Evolutionary conservation across 2,329 filamentous ascomycete genomes (phyloP).

Genomic region (Coniella lustricola): DNA sequence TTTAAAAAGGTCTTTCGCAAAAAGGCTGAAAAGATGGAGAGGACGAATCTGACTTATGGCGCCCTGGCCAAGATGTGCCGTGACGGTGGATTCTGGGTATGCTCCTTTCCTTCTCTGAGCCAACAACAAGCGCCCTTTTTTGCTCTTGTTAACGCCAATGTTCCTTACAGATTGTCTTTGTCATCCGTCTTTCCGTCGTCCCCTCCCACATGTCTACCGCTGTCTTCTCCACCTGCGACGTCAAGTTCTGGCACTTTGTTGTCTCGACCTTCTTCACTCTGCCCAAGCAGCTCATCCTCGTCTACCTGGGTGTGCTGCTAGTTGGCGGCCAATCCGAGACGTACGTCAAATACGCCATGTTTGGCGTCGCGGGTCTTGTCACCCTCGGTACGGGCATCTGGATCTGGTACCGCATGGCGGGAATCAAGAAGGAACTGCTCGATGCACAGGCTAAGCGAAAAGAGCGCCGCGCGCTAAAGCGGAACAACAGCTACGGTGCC

Average conservation of each 20-base stretch:
- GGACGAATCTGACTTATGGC: conserved; percentile 34
- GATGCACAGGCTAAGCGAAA: conserved; percentile 25
- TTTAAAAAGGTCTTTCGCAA: conserved; percentile 31
- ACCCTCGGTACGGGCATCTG: conserved; percentile 30
- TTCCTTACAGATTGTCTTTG: conserved; percentile 27
- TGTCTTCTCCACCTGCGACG: conserved; percentile 36
- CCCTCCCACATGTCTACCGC: conserved; percentile 36
- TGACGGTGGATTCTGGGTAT: conserved; percentile 34
- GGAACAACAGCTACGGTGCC: conserved; percentile 14
- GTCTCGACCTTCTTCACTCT: conserved; percentile 33
- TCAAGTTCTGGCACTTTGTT: conserved; percentile 34
- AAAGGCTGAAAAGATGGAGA: conserved; percentile 31
- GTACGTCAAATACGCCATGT: conserved; percentile 27
- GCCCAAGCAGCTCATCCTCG: conserved; percentile 35
- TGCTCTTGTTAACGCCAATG: conserved; percentile 26
- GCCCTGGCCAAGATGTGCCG: conserved; percentile 32
- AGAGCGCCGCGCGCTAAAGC: conserved; percentile 6
- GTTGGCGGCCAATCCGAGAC: conserved; percentile 23
- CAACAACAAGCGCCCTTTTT: conserved; percentile 21
- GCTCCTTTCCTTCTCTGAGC: background rate
- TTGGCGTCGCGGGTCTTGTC: conserved; percentile 26
- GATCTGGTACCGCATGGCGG: conserved; percentile 30
- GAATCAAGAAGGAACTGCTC: conserved; percentile 28
- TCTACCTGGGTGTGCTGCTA: conserved; percentile 33
- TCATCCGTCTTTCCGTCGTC: conserved; percentile 34